Evolutionary conservation across 805 yeast species (phyloP).

Genomic region (Wilhelminamyces savonicus): DNA sequence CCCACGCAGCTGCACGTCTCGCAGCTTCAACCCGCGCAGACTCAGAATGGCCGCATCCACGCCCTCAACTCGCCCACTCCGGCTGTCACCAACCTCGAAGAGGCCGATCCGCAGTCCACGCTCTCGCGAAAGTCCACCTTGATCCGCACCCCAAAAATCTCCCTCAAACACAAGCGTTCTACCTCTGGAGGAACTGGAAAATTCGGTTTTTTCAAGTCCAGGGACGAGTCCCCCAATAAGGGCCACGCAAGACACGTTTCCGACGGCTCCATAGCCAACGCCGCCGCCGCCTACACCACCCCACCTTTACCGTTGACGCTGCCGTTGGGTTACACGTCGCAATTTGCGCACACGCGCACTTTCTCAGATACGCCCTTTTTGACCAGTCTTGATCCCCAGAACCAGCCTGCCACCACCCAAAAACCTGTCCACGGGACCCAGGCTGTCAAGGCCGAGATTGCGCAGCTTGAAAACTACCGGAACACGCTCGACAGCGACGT

Average conservation of each 20-base stretch:
- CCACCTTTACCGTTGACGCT: slow-evolving; percentile 37
- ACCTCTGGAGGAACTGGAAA: slow-evolving; percentile 30
- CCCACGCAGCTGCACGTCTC: no score
- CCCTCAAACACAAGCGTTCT: slow-evolving; percentile 35
- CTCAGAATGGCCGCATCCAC: no score
- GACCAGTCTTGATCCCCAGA: slow-evolving; percentile 10
- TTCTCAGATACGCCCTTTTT: slow-evolving; percentile 36
- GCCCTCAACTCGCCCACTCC: no score
- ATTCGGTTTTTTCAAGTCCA: slow-evolving; percentile 27
- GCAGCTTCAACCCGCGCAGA: no score
- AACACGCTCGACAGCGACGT: slow-evolving; percentile 18
- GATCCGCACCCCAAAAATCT: slow-evolving; percentile 23
- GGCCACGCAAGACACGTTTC: slow-evolving; percentile 35
- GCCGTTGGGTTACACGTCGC: no score
- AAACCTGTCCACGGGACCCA: slow-evolving; percentile 33
- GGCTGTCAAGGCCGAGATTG: slow-evolving; percentile 33
- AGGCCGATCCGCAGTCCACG: slow-evolving; percentile 4
- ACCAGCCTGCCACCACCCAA: slow-evolving; percentile 1
- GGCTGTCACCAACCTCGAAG: slow-evolving; percentile 31
- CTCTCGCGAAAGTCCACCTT: slow-evolving; percentile 23
- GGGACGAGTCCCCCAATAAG: slow-evolving; percentile 11
- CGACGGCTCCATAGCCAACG: slow-evolving; percentile 27
- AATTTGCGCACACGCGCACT: slow-evolving; percentile 31
- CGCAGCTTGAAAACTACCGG: slow-evolving; percentile 23
- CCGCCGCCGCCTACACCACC: slow-evolving; percentile 32